Base-by-base conservation (phyloP, 73 alveolate genomes). In the Durusdinium trenchii region DNA sequence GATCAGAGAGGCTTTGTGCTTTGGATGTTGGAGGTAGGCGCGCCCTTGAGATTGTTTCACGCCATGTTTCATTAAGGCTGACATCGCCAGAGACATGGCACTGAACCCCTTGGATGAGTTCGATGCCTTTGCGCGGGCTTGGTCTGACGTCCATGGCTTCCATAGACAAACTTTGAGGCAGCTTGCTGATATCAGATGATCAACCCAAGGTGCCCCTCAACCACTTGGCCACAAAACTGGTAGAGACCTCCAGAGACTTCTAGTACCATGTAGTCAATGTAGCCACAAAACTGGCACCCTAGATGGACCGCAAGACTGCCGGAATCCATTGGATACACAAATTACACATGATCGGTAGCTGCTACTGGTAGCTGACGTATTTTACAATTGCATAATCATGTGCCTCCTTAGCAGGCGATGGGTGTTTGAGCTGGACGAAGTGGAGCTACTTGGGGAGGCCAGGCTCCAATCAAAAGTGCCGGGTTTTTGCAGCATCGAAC, bases 141-240 rank as follows among this genome's bases (percentile, higher is more conserved):
- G 85, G 85, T 14, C 18, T 38, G 85, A 73, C 51, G 85, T 73
- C 28, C 85, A 73, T 30, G 85, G 85, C 85, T 7, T 73, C 32
- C 85, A 73, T 40, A 12, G 85, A 9, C 28, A 14, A 9, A 38
- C 51, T 38, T 4, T 73, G 85, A 32, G 85, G 73, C 73, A 0
- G 30, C n/a, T 23, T 23, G 12, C 12, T 32, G 30, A 32, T 60
- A 60, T 23, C 18, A 60, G n/a, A 60, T 60, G 18, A 23, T 60
- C 0, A 60, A 23, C n/a, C 30, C 30, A 23, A 1, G 73, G 73
- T 23, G 73, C 18, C 18, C 73, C 73, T 60, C 1, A 32, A 60
- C n/a, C n/a, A n/a, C n/a, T n/a, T n/a, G n/a, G n/a, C n/a, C n/a
- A n/a, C n/a, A n/a, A n/a, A n/a, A n/a, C n/a, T n/a, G 30, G 30